Evolutionary conservation across 75 land plant genomes (phyloP).

Genomic region (Gnetum montanum): DNA sequence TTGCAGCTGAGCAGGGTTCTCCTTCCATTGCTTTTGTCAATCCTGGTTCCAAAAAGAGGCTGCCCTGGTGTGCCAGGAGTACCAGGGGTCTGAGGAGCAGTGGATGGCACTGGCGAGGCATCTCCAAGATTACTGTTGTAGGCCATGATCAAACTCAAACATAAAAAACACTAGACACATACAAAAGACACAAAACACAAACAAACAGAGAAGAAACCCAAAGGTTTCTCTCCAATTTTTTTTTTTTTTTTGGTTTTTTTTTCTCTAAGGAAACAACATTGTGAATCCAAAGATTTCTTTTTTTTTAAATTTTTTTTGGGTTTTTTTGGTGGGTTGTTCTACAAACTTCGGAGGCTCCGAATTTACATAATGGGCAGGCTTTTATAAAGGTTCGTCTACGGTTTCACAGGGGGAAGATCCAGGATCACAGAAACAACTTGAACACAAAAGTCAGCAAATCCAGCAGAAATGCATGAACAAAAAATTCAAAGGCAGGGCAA

Average conservation of each 20-base stretch:
- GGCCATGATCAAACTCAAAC: slow-evolving; percentile 9
- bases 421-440: no score
- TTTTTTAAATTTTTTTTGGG: slow-evolving; percentile 14
- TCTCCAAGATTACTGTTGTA: not conserved
- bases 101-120: slow-evolving; percentile 6
- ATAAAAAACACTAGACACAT: slow-evolving; percentile 1
- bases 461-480: no score
- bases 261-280: not conserved
- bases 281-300: not conserved
- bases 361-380: slow-evolving; percentile 51
- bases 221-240: not conserved
- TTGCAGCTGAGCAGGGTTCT: slow-evolving; percentile 27
- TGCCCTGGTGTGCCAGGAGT: slow-evolving; percentile 55
- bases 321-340: not conserved
- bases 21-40: slow-evolving; percentile 25
- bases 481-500: no score
- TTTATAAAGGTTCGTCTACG: slow-evolving; percentile 31
- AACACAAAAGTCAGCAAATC: no score
- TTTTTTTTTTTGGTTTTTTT: not conserved
- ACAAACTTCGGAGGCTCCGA: not conserved
- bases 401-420: slow-evolving; percentile 1
- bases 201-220: no score
- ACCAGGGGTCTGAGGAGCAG: no score
- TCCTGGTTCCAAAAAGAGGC: slow-evolving; percentile 27
- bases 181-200: slow-evolving; percentile 1